A percentile compares a stretch with the other conserved stretches of the same genome.
phyloP scores from a whole-genome alignment of 2,329 filamentous ascomycete genomes.

The Nigrospora osmanthi region DNA sequence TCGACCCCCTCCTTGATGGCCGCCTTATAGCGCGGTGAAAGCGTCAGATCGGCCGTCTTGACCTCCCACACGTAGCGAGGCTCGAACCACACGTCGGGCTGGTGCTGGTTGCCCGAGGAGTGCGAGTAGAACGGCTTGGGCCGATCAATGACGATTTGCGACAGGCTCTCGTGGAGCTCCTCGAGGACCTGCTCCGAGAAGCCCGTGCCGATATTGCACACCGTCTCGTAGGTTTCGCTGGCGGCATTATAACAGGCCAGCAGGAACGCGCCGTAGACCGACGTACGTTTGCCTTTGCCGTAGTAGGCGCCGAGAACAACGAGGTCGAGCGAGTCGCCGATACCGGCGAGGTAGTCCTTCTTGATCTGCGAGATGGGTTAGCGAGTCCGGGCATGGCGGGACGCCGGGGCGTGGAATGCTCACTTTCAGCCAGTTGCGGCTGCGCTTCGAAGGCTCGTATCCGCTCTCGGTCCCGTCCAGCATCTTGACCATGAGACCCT shows the following conservation, averaged over 20 bases:
- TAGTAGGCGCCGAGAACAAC: constrained; percentile 93
- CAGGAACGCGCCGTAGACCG: constrained; percentile 91
- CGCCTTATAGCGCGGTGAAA: constrained; percentile 91
- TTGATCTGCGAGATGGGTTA: constrained; percentile 58
- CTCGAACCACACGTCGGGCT: constrained; percentile 98
- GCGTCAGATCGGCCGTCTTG: constrained; percentile 88
- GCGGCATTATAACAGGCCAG: constrained; percentile 84
- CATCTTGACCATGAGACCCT: constrained; percentile 99
- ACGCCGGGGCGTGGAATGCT: constrained; percentile 6
- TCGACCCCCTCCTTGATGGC: constrained; percentile 75
- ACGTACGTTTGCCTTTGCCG: constrained; percentile 91
- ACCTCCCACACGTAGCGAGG: constrained; percentile 94
- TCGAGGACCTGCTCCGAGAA: constrained; percentile 95
- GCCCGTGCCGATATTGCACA: constrained; percentile 97
- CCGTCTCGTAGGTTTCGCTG: constrained; percentile 80
- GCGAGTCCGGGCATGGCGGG: constrained; percentile 1
- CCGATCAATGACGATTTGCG: constrained; percentile 72
- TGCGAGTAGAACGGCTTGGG: constrained; percentile 94
- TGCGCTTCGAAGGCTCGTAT: constrained; percentile 93
- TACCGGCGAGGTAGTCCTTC: constrained; percentile 91
- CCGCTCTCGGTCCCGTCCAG: constrained; percentile 85
- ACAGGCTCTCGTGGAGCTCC: constrained; percentile 70
- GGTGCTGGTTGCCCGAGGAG: constrained; percentile 75
- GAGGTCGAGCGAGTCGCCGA: constrained; percentile 92
- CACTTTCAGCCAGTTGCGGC: constrained; percentile 97